A percentile compares a stretch with the other conserved stretches of the same genome.
Conservation (phyloP, 2,329 filamentous ascomycete species). For the Colletotrichum neosansevieriae region DNA sequence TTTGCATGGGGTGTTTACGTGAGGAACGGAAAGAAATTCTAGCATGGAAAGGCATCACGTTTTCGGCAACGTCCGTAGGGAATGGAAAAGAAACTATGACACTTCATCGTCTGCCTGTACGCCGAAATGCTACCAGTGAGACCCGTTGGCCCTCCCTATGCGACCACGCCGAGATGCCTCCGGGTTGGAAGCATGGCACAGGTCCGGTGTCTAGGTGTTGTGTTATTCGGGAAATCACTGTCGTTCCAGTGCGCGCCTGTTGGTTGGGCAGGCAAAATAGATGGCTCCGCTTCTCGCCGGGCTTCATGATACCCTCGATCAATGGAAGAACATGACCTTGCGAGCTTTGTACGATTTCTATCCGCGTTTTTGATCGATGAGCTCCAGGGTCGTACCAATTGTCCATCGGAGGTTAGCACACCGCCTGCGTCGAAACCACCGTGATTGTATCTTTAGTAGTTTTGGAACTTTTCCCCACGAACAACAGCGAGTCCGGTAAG, state of each 20-base stretch:
- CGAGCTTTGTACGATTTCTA: neutral
- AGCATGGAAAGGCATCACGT: conserved; percentile 43
- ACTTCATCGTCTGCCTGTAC: conserved; percentile 31
- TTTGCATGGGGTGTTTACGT: conserved; percentile 43
- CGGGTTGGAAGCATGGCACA: conserved; percentile 7
- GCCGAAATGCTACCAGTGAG: conserved; percentile 27
- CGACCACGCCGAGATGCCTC: conserved; percentile 3
- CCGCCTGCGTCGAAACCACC: too few relatives aligned
- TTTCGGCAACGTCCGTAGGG: conserved; percentile 42
- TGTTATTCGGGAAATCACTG: conserved; percentile 26
- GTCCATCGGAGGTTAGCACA: too few relatives aligned
- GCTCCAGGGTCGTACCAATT: too few relatives aligned
- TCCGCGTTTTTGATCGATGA: too few relatives aligned
- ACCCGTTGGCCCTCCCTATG: conserved; percentile 11
- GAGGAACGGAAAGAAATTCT: conserved; percentile 42
- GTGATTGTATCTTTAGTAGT: too few relatives aligned
- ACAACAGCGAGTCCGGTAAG: too few relatives aligned
- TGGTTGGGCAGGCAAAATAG: conserved; percentile 28
- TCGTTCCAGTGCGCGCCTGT: conserved; percentile 16
- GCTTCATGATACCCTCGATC: conserved; percentile 38
- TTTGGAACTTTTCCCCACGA: too few relatives aligned
- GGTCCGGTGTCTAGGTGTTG: conserved; percentile 33
- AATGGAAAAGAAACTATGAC: conserved; percentile 42
- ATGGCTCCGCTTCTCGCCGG: conserved; percentile 28
- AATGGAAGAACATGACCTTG: conserved; percentile 33